These are phyloP conservation scores for Penicillium steckii DNA, from an alignment of 495 filamentous ascomycete genomes.

Conservation along the genomic window DNA sequence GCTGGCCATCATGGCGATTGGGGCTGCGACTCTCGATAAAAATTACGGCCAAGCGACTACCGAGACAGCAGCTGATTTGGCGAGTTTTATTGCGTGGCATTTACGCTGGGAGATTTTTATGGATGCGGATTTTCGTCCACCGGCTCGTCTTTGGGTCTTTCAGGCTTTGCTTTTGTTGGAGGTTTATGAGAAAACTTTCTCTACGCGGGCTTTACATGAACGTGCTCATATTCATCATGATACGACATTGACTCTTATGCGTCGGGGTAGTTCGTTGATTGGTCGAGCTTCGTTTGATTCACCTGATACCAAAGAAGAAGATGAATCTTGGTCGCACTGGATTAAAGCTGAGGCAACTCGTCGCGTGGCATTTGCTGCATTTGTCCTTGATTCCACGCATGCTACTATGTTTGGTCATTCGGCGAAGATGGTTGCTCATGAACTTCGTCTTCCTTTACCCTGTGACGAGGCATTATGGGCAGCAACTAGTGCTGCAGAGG, in stretches of 20 bases:
- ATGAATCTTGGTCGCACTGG: constrained; percentile 97
- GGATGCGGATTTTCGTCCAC: constrained; percentile 86
- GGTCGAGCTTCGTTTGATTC: constrained; percentile 87
- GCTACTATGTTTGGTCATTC: constrained; percentile 98
- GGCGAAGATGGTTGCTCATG: constrained; percentile 94
- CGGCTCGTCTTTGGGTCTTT: constrained; percentile 97
- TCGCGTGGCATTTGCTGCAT: constrained; percentile 89
- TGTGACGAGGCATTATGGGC: constrained; percentile 96
- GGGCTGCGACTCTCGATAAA: constrained; percentile 84
- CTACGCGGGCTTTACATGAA: constrained; percentile 86
- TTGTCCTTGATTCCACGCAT: constrained; percentile 93
- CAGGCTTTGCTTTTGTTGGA: constrained; percentile 88
- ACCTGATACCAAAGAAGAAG: constrained; percentile 77
- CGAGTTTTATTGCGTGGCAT: constrained; percentile 88
- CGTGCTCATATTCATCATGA: constrained; percentile 96
- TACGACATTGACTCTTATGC: constrained; percentile 93
- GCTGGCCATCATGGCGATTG: constrained; percentile 93
- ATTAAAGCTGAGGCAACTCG: constrained; percentile 91
- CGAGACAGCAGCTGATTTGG: constrained; percentile 70
- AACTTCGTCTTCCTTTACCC: constrained; percentile 87
- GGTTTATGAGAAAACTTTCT: constrained; percentile 96
- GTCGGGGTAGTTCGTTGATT: constrained; percentile 86
- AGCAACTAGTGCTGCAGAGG: constrained; percentile 84
- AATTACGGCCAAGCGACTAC: constrained; percentile 71
- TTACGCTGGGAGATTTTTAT: constrained; percentile 91